These are phyloP conservation scores for Corylus heterophylla DNA, from an alignment of 306 rosid species.

Conservation along the genomic window DNA sequence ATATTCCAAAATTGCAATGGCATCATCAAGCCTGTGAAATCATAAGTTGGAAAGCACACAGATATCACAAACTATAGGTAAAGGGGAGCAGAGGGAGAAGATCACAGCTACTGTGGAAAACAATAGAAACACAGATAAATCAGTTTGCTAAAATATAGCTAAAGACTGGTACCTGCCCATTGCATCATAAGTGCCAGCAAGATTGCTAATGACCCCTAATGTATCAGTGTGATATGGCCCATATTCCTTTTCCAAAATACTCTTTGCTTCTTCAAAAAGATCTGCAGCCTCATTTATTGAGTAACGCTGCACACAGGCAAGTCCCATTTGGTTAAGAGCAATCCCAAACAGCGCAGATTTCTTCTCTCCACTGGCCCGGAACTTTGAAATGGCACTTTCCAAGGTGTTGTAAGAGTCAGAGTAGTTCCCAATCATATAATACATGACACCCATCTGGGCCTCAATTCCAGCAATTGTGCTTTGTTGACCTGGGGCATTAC, in stretches of 20 bases:
- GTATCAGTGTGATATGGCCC: conserved; percentile 82
- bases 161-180: conserved; percentile 77
- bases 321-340: conserved; percentile 90
- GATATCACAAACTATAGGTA: conserved; percentile 21
- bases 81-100: not conserved
- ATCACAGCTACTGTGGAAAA: not conserved
- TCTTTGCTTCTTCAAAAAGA: conserved; percentile 77
- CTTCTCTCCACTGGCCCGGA: conserved; percentile 70
- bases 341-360: conserved; percentile 77
- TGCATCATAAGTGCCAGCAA: conserved; percentile 89
- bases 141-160: not conserved
- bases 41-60: conserved; percentile 9
- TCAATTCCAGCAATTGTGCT: conserved; percentile 80
- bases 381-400: conserved; percentile 57
- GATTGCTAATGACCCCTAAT: conserved; percentile 79
- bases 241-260: conserved; percentile 69
- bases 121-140: not conserved
- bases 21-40: conserved; percentile 67
- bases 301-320: conserved; percentile 72
- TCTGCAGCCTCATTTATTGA: conserved; percentile 88
- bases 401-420: conserved; percentile 65
- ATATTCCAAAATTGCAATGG: conserved; percentile 73
- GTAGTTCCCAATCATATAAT: conserved; percentile 71
- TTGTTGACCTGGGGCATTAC: conserved; percentile 63
- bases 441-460: conserved; percentile 85